These are phyloP conservation scores for Spathaspora sp. DNA, from an alignment of 805 yeast genomes.

Conservation along the genomic window DNA sequence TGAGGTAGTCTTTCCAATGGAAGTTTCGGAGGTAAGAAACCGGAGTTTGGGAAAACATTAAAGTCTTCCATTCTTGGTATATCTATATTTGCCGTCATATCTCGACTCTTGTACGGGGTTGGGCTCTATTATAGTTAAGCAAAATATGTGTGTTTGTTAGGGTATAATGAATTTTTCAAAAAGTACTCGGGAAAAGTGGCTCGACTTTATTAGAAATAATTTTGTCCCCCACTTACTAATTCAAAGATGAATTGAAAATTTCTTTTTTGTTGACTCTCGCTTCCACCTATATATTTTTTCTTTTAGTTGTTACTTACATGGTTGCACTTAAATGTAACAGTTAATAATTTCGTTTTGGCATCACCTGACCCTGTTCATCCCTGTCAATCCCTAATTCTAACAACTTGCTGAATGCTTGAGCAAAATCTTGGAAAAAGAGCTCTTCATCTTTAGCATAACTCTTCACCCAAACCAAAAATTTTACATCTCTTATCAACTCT, in stretches of 20 bases:
- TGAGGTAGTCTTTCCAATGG: slow-evolving; percentile 63
- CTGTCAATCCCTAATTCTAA: slow-evolving; percentile 68
- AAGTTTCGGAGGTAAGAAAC: slow-evolving; percentile 69
- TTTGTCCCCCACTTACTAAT: neutral
- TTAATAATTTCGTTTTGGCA: slow-evolving; percentile 5
- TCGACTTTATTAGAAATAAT: slow-evolving; percentile 1
- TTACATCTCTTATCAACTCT: slow-evolving; percentile 60
- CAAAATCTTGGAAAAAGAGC: slow-evolving; percentile 60
- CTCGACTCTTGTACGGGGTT: too few relatives aligned
- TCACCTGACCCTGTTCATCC: slow-evolving; percentile 10
- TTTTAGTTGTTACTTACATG: neutral
- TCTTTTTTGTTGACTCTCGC: neutral
- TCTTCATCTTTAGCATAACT: slow-evolving; percentile 65
- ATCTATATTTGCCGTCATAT: slow-evolving; percentile 4
- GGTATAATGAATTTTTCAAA: neutral
- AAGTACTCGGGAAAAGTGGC: neutral
- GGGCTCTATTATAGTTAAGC: too few relatives aligned
- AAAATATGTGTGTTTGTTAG: neutral
- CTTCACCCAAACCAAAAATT: slow-evolving; percentile 58
- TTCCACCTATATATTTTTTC: neutral
- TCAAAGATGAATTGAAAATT: neutral
- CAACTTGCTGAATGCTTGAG: slow-evolving; percentile 63
- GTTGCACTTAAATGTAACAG: too few relatives aligned
- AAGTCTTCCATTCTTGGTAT: slow-evolving; percentile 48
- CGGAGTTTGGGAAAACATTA: slow-evolving; percentile 66